These are phyloP conservation scores for Psilocybe subaeruginosa DNA, from an alignment of 768 basidiomycete genomes.

Conservation along the genomic window DNA sequence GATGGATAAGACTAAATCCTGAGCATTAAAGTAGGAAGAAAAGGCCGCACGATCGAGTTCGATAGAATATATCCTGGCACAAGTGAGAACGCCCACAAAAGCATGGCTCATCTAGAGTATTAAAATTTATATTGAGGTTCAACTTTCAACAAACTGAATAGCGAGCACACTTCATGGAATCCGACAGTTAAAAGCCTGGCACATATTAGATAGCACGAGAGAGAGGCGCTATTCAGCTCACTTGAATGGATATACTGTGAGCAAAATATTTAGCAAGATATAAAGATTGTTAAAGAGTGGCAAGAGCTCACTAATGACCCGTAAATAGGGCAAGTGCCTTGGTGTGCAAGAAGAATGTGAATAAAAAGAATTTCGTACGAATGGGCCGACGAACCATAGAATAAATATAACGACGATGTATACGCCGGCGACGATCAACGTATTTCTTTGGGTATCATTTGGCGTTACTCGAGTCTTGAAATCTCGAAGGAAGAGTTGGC, in stretches of 20 bases:
- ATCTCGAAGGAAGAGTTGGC: conserved; percentile 38
- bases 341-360: not conserved
- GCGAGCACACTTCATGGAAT: conserved; percentile 75
- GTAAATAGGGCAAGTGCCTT: conserved; percentile 81
- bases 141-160: not conserved
- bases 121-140: not conserved
- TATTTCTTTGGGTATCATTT: conserved; percentile 71
- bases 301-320: conserved; percentile 62
- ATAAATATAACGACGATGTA: conserved; percentile 80
- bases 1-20: conserved; percentile 12
- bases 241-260: conserved; percentile 89
- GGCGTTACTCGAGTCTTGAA: conserved; percentile 56
- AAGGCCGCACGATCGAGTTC: conserved; percentile 78
- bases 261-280: not conserved
- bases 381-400: conserved; percentile 60
- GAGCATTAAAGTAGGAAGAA: not conserved
- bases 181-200: conserved; percentile 80
- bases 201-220: not conserved
- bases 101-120: conserved; percentile 81
- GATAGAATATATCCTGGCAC: conserved; percentile 84
- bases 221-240: conserved; percentile 37
- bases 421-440: conserved; percentile 77
- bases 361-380: not conserved
- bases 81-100: conserved; percentile 76
- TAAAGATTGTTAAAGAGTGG: not conserved